Base-by-base conservation (phyloP, 2,329 filamentous ascomycete species). In the Colletotrichum paranaense region DNA sequence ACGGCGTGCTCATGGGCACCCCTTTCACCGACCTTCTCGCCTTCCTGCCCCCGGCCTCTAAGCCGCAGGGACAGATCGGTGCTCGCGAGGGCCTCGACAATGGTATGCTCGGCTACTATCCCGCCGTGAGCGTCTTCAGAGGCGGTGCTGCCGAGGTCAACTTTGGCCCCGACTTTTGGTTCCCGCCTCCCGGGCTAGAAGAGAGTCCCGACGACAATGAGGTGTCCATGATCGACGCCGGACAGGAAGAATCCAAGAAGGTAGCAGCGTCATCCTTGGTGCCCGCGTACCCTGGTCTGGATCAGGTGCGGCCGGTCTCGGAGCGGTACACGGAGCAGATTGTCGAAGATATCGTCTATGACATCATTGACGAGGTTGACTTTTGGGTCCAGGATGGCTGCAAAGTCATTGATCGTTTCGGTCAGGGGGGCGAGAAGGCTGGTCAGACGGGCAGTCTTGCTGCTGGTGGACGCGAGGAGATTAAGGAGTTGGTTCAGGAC, bases 131-230 rank as follows among this genome's bases (percentile, higher is more conserved):
- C 77, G 93, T 97, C 26, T 98, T 98, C 84, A 92, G 94, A 57
- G 96, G 95, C 65, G 97, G 96, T 28, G 93, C 95, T 1, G 95
- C 94, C 19, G 94, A 98, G 81, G 92, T 96, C 78, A 98, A 98
- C 82, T 98, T 99, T 80, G 96, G 97, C 1, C 95, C 95, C 0
- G 88, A 97, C 38, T 98, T 98, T 85, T 98, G 95, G 95, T 93
- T 88, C 80, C 94, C 95, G 19, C 95, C 95, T 0, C 88, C 91
- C 3, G 89, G 88, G 24, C 86, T 88, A 62, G 62, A 35, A 2
- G 84, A 83, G 38, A 80, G 84, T n/a, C 81, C 81, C 19, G 80
- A 81, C 19, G 80, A 81, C 30, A 83, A 82, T 12, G 88, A 89
- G 65, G 84, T 85, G 12, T 88, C 89, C 56, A 88, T 90, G 84